Conservation (phyloP, 1,284 basidiomycete genomes). For the Melampsora larici-populina region DNA sequence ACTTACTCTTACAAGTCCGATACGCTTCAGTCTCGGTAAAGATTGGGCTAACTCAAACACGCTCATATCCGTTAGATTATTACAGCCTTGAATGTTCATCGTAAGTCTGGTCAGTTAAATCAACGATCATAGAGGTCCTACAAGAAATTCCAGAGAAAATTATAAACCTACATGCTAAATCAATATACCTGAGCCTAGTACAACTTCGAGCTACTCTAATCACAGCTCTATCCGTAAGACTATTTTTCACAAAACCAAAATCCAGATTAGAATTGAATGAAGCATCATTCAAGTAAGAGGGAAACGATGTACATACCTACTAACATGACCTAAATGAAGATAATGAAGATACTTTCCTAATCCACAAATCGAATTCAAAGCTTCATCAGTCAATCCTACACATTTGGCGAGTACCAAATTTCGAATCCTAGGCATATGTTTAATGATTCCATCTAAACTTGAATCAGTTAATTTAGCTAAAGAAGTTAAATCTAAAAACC, state of each 20-base stretch:
- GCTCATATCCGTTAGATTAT: slow-evolving; percentile 82
- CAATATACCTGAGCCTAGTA: slow-evolving; percentile 90
- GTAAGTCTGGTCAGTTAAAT: slow-evolving; percentile 22
- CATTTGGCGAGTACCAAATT: slow-evolving; percentile 93
- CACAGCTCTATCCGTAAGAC: slow-evolving; percentile 86
- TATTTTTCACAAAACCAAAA: slow-evolving; percentile 50
- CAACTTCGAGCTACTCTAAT: slow-evolving; percentile 78
- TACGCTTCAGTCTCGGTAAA: slow-evolving; percentile 83
- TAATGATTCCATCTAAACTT: slow-evolving; percentile 82
- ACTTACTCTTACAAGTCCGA: slow-evolving; percentile 85
- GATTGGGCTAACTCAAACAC: slow-evolving; percentile 80
- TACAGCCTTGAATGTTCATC: slow-evolving; percentile 64
- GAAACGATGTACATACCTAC: slow-evolving; percentile 55
- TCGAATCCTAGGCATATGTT: slow-evolving; percentile 82
- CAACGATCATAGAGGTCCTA: neutral
- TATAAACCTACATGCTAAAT: slow-evolving; percentile 74
- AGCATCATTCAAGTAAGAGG: neutral
- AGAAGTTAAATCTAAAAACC: slow-evolving; percentile 83
- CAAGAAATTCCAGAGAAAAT: neutral
- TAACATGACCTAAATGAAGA: slow-evolving; percentile 88
- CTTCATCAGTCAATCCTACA: slow-evolving; percentile 73
- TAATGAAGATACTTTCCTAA: slow-evolving; percentile 91
- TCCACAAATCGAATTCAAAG: slow-evolving; percentile 77
- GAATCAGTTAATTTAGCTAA: slow-evolving; percentile 80
- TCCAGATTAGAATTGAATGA: slow-evolving; percentile 9